Conservation (phyloP, 805 yeast genomes). For the Candida nitratophila region DNA sequence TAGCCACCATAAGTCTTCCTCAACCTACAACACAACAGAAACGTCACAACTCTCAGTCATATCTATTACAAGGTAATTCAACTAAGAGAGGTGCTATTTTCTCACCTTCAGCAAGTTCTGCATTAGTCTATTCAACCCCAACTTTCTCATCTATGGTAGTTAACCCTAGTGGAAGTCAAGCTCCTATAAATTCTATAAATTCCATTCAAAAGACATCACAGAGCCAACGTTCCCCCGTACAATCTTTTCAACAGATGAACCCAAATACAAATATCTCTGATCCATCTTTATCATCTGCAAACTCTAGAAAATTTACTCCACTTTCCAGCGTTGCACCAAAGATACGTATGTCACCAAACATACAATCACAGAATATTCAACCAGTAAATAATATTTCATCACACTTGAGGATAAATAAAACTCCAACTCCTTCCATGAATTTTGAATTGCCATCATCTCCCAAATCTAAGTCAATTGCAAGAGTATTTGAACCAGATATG, state of each 20-base stretch:
- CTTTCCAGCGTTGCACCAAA: background rate
- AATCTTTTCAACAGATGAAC: background rate
- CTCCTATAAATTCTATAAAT: background rate
- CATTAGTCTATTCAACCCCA: background rate
- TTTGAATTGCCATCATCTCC: constrained; percentile 20
- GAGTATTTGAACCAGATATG: constrained; percentile 17
- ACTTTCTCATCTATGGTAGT: background rate
- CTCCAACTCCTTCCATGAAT: constrained; percentile 9
- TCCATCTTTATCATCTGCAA: background rate
- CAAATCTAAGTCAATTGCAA: constrained; percentile 11
- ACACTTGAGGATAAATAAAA: constrained; percentile 8
- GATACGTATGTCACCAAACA: constrained; percentile 1
- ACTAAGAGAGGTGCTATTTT: constrained; percentile 18
- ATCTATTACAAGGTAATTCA: constrained; percentile 9
- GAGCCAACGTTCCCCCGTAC: background rate
- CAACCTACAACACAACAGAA: constrained; percentile 22
- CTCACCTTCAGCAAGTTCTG: background rate
- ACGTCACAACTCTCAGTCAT: constrained; percentile 25
- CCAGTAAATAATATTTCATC: background rate
- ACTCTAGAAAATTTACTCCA: background rate
- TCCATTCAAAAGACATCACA: background rate
- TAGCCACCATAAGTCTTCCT: constrained; percentile 6
- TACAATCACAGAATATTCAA: background rate
- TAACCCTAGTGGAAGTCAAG: background rate
- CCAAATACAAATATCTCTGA: background rate